Conservation (phyloP, 768 basidiomycete species). For the Lentinula boryana region DNA sequence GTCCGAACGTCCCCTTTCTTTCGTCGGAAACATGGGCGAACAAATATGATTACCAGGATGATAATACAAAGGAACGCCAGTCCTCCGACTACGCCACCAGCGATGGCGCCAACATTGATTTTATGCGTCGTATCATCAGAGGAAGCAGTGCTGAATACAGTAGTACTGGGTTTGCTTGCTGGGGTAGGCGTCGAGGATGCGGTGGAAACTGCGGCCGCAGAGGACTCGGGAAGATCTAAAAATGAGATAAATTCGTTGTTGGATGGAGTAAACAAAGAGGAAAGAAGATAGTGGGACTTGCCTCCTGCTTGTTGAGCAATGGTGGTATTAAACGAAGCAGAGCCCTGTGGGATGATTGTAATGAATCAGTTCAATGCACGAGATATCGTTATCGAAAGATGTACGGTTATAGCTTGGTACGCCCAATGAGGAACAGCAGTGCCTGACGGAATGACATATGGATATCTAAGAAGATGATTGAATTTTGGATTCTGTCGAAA, state of each 20-base stretch:
- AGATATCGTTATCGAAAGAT: not conserved
- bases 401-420: not conserved
- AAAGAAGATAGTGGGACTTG: not conserved
- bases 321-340: not conserved
- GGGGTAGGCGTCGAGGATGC: not conserved
- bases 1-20: not conserved
- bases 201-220: not conserved
- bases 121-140: not conserved
- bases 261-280: not conserved
- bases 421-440: slow-evolving; percentile 1
- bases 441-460: not conserved
- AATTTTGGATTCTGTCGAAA: not conserved
- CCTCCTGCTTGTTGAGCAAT: not conserved
- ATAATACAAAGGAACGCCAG: not conserved
- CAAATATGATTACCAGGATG: not conserved
- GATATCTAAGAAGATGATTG: not conserved
- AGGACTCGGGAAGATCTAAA: not conserved
- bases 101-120: not conserved
- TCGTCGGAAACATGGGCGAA: not conserved
- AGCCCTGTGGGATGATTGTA: not conserved
- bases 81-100: slow-evolving; percentile 3
- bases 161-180: not conserved
- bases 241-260: not conserved
- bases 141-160: not conserved
- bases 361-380: not conserved